Base-by-base conservation (phyloP, 208 protist species). In the Phytomonas sp. region DNA sequence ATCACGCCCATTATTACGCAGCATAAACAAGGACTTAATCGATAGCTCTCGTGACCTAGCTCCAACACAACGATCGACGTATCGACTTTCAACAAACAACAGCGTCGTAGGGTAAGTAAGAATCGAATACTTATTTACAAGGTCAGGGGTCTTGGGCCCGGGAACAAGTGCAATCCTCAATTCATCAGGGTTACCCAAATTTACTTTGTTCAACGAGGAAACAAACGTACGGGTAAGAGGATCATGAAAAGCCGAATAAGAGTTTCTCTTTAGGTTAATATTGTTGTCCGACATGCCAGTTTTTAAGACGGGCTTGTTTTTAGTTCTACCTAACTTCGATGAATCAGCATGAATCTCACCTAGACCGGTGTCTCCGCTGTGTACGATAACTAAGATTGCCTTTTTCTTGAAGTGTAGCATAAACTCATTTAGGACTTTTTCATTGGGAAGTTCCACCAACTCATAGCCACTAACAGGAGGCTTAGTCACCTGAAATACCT, bases 21-120 rank as follows among this genome's bases (percentile, higher is more conserved):
- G 75, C 75, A 89, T 87, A 60, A 94, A 91, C 1, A 92, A 73
- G 6, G 84, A 86, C 77, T 94, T 94, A 59, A 92, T 93, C 14
- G 87, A 89, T 61, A 93, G 66, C 73, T 94, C 89, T 1, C 82
- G 73, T 10, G 83, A 79, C 0, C 87, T 76, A 0, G 85, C 87
- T 4, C 89, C 89, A 5, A 90, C 81, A 45, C 83, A 78, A 29
- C 85, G 80, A 40, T 91, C 78, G 11, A 92, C 79, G 56, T 76
- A 94, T 67, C 82, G 74, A 4, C 83, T 84, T 64, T 94, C 67
- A 30, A 92, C 36, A 64, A 94, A 94, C 6, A 94, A 66, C 3
- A 94, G 76, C 29, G 83, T 71, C 7, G 89, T 93, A 0, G 89
- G 89, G 61, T 83, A 93, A 5, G 89, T 90, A 6, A 94, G 60